Evolutionary conservation across 768 basidiomycete genomes (phyloP).

Genomic region (Boletus fagicola): DNA sequence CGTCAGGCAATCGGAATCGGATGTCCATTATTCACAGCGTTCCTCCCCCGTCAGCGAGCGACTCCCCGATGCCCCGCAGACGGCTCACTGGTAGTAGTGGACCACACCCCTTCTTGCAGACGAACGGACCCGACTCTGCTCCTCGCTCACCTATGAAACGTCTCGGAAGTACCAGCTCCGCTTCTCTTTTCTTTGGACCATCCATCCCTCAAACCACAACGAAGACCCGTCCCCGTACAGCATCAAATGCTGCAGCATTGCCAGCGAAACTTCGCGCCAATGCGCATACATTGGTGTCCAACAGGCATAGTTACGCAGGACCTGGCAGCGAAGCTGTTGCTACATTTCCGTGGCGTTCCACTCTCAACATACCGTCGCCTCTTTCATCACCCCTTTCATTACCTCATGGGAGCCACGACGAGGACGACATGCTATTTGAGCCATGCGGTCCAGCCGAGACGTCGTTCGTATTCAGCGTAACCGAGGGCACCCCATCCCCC

Average conservation of each 20-base stretch:
- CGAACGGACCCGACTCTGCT: conserved; percentile 16
- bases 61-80: conserved; percentile 55
- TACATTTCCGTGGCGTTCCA: conserved; percentile 38
- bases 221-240: conserved; percentile 25
- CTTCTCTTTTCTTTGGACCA: conserved; percentile 65
- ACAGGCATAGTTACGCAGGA: conserved; percentile 69
- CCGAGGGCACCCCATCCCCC: conserved; percentile 57
- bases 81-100: conserved; percentile 44
- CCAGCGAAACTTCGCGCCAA: conserved; percentile 4
- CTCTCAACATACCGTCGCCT: conserved; percentile 43
- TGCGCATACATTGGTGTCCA: conserved; percentile 35
- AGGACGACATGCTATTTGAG: conserved; percentile 59
- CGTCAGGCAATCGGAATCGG: conserved; percentile 41
- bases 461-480: conserved; percentile 58
- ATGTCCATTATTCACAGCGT: conserved; percentile 33
- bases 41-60: conserved; percentile 47
- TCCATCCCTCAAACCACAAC: conserved; percentile 32
- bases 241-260: conserved; percentile 17
- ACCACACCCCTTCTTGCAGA: conserved; percentile 34
- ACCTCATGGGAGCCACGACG: conserved; percentile 35
- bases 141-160: conserved; percentile 46
- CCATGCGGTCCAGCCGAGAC: conserved; percentile 42
- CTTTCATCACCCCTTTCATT: conserved; percentile 46
- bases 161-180: conserved; percentile 51
- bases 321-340: conserved; percentile 35